Evolutionary conservation across 768 basidiomycete genomes (phyloP), one percentile per base, ranked within the genome.

Genomic region (Leccinum variicolor): DNA sequence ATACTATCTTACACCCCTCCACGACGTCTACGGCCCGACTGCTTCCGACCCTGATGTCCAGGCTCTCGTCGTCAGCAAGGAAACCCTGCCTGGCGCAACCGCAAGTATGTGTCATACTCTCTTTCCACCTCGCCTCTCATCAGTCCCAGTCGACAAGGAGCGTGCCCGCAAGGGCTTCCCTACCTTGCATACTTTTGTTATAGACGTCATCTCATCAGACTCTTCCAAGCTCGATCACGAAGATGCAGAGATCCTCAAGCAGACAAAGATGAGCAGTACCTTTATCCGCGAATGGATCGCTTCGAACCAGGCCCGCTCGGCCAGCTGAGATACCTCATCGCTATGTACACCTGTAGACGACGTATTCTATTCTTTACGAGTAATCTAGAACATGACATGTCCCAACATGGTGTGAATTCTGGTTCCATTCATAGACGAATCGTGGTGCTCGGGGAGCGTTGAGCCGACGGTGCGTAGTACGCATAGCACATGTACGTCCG

Each of bases 191-290:
- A 80, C 84, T 0, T 91, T 86, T 68, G 77, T 92, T 39, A 96
- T 98, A 66, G 91, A 95, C 69, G 93, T 98, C 62, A 94, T 98
- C 58, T 92, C 90, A 0, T 73, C 87, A 47, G 81, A 80, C 31
- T 79, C 78, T 4, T 74, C 81, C 19, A 83, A 76, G 55, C 72
- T 90, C 25, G 85, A 84, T 50, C 79, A 80, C 50, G 82, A 81
- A 21, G 90, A 95, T 67, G 80, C 83, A 17, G 83, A 85, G 55
- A 73, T 80, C 67, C 72, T 95, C 57, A 88, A 87, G 68, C 79
- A 83, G 62, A 81, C 86, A 28, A 99, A 99, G 79, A 86, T 98
- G 82, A 94, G 97, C 69, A 97, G 94, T 68, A 96, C 94, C 7
- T 90, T 81, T 59, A 96, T 99, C 62, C 79, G 97, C 45, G 79